Conservation (phyloP, 805 yeast species). For the Lipomyces kockii region DNA sequence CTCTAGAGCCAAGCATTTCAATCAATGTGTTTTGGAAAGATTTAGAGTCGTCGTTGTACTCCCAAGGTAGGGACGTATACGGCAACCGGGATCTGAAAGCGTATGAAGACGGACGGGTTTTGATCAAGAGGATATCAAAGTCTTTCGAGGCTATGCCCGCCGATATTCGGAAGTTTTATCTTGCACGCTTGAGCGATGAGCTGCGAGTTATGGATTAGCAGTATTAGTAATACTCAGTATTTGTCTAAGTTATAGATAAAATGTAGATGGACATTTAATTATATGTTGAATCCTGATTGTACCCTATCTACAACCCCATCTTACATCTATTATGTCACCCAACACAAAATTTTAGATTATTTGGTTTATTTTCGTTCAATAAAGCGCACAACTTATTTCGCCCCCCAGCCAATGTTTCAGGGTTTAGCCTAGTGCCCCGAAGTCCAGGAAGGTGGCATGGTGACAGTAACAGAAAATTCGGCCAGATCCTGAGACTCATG, state of each 20-base stretch:
- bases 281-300: neutral
- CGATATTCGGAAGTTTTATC: slow-evolving; percentile 43
- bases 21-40: slow-evolving; percentile 48
- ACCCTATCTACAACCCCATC: neutral
- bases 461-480: slow-evolving; percentile 37
- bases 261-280: slow-evolving; percentile 4
- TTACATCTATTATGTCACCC: neutral
- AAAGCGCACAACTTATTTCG: too few relatives aligned
- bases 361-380: too few relatives aligned
- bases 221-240: neutral
- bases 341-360: neutral
- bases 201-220: slow-evolving; percentile 15
- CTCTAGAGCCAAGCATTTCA: slow-evolving; percentile 44
- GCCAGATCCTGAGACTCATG: slow-evolving; percentile 20
- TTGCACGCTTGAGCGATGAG: slow-evolving; percentile 43
- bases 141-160: slow-evolving; percentile 41
- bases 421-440: too few relatives aligned
- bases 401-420: too few relatives aligned
- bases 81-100: slow-evolving; percentile 47
- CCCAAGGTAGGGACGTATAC: slow-evolving; percentile 46
- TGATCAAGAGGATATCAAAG: slow-evolving; percentile 38
- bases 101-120: slow-evolving; percentile 44
- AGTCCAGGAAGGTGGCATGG: slow-evolving; percentile 16
- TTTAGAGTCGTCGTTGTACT: slow-evolving; percentile 39
- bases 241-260: neutral